phyloP scores from a whole-genome alignment of 306 rosid species.

The Cucurbita argyrosperma region DNA sequence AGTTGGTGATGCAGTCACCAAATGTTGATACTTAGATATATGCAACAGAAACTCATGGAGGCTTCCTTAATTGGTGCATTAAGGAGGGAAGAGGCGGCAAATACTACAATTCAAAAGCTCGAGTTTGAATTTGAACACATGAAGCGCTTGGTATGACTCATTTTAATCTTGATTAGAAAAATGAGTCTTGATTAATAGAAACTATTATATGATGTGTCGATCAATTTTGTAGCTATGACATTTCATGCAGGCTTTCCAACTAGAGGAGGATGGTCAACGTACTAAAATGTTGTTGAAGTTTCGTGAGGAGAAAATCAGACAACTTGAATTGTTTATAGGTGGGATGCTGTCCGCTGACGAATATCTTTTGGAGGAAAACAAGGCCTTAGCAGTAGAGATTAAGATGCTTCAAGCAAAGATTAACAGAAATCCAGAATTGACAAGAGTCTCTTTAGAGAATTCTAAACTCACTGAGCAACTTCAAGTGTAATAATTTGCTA shows the following conservation, averaged over 20 bases:
- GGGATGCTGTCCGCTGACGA: conserved; percentile 55
- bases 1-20: not conserved
- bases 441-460: conserved; percentile 44
- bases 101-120: conserved; percentile 39
- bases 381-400: conserved; percentile 50
- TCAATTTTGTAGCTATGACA: conserved; percentile 13
- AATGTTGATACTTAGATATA: conserved; percentile 12
- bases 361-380: conserved; percentile 59
- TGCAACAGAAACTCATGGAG: conserved; percentile 51
- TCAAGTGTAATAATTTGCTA: conserved; percentile 35
- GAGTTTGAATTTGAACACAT: conserved; percentile 42
- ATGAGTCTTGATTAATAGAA: not conserved
- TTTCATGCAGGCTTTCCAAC: conserved; percentile 49
- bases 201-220: conserved; percentile 6
- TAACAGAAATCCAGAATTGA: conserved; percentile 41
- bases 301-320: conserved; percentile 58
- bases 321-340: conserved; percentile 52
- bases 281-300: conserved; percentile 34
- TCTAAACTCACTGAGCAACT: conserved; percentile 43
- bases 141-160: conserved; percentile 40
- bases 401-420: conserved; percentile 39
- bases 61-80: conserved; percentile 50
- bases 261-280: conserved; percentile 48
- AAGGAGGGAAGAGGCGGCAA: conserved; percentile 70
- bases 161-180: conserved; percentile 8